Evolutionary conservation across 2,329 filamentous ascomycete species (phyloP).

Genomic region (Elsinoe ampelina): DNA sequence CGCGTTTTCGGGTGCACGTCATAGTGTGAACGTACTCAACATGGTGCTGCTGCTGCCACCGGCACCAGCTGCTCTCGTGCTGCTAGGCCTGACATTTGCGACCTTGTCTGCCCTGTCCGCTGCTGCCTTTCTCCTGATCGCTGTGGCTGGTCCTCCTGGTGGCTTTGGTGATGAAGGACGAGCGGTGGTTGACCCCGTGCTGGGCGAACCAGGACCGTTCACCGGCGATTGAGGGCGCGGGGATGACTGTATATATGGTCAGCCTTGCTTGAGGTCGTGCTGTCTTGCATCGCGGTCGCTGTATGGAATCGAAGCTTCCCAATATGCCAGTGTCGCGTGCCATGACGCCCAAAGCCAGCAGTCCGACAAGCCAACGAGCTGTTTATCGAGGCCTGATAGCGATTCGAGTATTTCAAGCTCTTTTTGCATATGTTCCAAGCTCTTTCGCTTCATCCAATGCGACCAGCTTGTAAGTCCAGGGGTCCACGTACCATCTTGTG

Average conservation of each 20-base stretch:
- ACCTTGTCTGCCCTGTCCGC: slow-evolving; percentile 96
- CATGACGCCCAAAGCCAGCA: not conserved
- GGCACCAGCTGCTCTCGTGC: slow-evolving; percentile 85
- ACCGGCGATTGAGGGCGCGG: slow-evolving; percentile 29
- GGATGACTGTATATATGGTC: slow-evolving; percentile 23
- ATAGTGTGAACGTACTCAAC: slow-evolving; percentile 62
- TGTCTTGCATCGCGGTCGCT: too few relatives aligned
- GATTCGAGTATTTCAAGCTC: too few relatives aligned
- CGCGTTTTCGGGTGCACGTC: not conserved
- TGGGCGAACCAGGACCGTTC: slow-evolving; percentile 40
- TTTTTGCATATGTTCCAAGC: not conserved
- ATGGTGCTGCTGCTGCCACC: slow-evolving; percentile 97
- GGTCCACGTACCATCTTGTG: slow-evolving; percentile 4
- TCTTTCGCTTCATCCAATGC: not conserved
- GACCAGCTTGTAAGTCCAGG: not conserved
- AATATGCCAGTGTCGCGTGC: not conserved
- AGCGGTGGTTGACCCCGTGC: slow-evolving; percentile 59
- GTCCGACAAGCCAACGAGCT: not conserved
- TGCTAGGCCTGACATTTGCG: slow-evolving; percentile 84
- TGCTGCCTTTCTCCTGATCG: slow-evolving; percentile 87
- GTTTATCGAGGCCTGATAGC: not conserved
- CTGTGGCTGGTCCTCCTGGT: slow-evolving; percentile 88
- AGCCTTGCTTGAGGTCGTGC: not conserved
- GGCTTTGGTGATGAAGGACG: slow-evolving; percentile 80
- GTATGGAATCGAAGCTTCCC: too few relatives aligned